Evolutionary conservation across 2,329 filamentous ascomycete genomes (phyloP).

Genomic region (Phyllosticta paracitricarpa): DNA sequence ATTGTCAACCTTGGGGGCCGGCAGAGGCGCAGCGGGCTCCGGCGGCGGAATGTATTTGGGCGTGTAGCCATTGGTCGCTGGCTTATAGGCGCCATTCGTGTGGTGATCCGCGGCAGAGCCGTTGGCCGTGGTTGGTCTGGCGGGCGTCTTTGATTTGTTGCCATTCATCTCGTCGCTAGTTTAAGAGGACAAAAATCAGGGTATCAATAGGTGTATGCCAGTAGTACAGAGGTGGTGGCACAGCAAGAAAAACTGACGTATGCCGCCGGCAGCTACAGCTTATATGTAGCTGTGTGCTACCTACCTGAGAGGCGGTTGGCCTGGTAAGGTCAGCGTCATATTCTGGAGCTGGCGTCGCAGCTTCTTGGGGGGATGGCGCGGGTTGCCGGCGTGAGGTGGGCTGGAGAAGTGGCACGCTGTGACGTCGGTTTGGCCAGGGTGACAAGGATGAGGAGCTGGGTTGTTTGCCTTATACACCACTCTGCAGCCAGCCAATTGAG

Average conservation of each 20-base stretch:
- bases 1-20: constrained; percentile 7
- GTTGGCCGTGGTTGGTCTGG: not conserved
- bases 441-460: not conserved
- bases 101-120: not conserved
- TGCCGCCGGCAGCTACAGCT: not conserved
- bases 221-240: not conserved
- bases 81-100: not conserved
- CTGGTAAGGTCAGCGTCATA: not conserved
- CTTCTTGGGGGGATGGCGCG: not conserved
- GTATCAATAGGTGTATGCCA: not conserved
- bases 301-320: not conserved
- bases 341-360: not conserved
- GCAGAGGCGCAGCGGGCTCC: not conserved
- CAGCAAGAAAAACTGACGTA: not conserved
- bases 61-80: not conserved
- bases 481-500: not conserved
- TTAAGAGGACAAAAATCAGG: not conserved
- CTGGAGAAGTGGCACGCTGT: not conserved
- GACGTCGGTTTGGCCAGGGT: not conserved
- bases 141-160: not conserved
- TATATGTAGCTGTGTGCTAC: not conserved
- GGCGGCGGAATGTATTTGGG: constrained; percentile 1
- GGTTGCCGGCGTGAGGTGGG: not conserved
- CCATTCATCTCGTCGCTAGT: not conserved
- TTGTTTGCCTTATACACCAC: not conserved